phyloP scores from a whole-genome alignment of 805 yeast genomes.

The Pichia membranifaciens region DNA sequence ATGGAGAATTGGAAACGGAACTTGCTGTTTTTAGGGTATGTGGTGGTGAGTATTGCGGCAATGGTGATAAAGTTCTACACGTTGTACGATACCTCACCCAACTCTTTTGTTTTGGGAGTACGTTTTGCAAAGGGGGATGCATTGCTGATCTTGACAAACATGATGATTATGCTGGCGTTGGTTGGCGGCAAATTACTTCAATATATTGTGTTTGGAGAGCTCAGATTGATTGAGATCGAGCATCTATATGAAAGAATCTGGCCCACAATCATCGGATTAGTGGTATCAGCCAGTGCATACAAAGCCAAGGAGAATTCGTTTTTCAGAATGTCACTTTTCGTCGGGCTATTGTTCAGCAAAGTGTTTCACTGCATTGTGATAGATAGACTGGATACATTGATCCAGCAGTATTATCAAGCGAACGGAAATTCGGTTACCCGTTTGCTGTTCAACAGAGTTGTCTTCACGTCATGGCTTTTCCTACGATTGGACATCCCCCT shows the following conservation, averaged over 20 bases:
- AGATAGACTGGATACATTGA: conserved; percentile 42
- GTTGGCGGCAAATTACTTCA: conserved; percentile 45
- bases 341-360: conserved; percentile 45
- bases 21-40: conserved; percentile 19
- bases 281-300: conserved; percentile 52
- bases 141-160: conserved; percentile 37
- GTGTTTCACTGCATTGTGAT: conserved; percentile 72
- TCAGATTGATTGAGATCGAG: conserved; percentile 70
- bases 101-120: conserved; percentile 43
- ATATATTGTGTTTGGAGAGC: conserved; percentile 59
- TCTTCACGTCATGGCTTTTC: conserved; percentile 40
- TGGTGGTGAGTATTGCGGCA: conserved; percentile 30
- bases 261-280: conserved; percentile 55
- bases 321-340: conserved; percentile 33
- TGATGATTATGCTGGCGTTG: conserved; percentile 34
- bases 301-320: conserved; percentile 39
- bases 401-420: conserved; percentile 36
- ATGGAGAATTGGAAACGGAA: background rate
- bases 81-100: conserved; percentile 40
- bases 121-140: conserved; percentile 47
- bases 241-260: conserved; percentile 64
- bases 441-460: conserved; percentile 35
- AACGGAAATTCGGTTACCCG: conserved; percentile 13
- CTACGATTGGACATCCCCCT: conserved; percentile 45
- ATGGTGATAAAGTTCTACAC: conserved; percentile 33